Base-by-base conservation (phyloP, 495 filamentous ascomycete species). In the Aspergillus leporis region DNA sequence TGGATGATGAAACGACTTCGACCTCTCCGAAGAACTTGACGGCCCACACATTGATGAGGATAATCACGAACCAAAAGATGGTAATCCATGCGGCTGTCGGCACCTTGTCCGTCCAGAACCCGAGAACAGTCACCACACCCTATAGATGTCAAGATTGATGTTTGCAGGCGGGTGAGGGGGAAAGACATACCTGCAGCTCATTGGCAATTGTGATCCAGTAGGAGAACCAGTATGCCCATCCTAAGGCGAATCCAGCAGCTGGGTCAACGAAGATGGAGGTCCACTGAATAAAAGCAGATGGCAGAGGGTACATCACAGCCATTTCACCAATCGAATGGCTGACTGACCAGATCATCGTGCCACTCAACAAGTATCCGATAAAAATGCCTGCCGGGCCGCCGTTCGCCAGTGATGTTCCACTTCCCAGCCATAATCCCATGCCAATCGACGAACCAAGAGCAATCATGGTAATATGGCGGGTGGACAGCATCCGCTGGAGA, bases 81-180 rank as follows among this genome's bases (percentile, higher is more conserved):
- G 70, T 70, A 53, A 83, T 79, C 77, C 76, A 81, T 8, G 77
- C 80, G 6, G 65, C 74, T 4, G 74, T 71, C 8, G 71, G 75
- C 13, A 82, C 68, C 4, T 67, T 61, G 23, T 60, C 60, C 12
- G 70, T 67, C 87, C 86, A 90, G 63, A 82, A 87, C 2, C 69
- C 71, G 22, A 88, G 70, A 32, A 87, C 86, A 59, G 81, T 84
- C 21, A 79, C 81, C 19, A 84, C 83, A 55, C 81, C 65, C 60
- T 55, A 21, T n/a, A 1, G 21, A 12, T 28, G 36, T 46, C 36
- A 36, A n/a, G 31, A 16, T 4, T 9, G 8, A 3, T 13, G 41
- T 4, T 1, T 14, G 23, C 8, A 2, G n/a, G 19, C 21, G 23
- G 31, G 38, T 6, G 9, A 19, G 3, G n/a, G 18, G 13, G 5